A percentile compares a stretch with the other conserved stretches of the same genome.
These are phyloP conservation scores for Aspergillus fumigatiaffinis DNA, from an alignment of 2,329 filamentous ascomycete species.

Conservation along the genomic window DNA sequence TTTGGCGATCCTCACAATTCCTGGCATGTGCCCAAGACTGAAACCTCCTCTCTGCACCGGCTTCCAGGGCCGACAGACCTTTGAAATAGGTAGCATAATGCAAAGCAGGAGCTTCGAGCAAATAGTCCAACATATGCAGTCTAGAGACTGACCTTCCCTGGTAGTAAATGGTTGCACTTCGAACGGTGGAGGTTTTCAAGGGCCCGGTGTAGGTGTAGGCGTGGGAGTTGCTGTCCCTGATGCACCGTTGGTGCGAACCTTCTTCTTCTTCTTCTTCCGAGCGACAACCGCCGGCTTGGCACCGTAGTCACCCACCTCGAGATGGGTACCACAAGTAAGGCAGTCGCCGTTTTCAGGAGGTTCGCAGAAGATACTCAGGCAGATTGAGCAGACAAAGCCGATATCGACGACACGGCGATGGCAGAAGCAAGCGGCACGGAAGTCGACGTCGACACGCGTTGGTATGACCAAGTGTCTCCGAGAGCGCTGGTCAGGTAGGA, in stretches of 20 bases:
- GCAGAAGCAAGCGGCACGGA: slow-evolving; percentile 97
- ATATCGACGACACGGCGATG: slow-evolving; percentile 86
- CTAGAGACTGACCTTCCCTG: neutral
- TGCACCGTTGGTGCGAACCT: slow-evolving; percentile 47
- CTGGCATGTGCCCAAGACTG: neutral
- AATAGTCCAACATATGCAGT: neutral
- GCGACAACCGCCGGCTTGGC: slow-evolving; percentile 71
- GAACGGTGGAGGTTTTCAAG: slow-evolving; percentile 15
- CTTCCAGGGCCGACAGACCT: neutral
- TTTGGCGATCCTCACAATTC: neutral
- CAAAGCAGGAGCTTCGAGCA: neutral
- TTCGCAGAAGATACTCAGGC: slow-evolving; percentile 86
- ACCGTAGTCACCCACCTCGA: slow-evolving; percentile 73
- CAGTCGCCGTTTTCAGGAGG: slow-evolving; percentile 64
- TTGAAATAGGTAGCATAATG: neutral
- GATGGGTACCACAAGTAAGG: slow-evolving; percentile 75
- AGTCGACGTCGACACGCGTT: slow-evolving; percentile 83
- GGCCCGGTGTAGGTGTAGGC: slow-evolving; percentile 46
- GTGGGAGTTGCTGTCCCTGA: slow-evolving; percentile 58
- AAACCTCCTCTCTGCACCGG: neutral
- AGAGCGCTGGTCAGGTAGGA: slow-evolving; percentile 68
- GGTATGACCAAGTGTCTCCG: slow-evolving; percentile 68
- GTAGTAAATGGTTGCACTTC: neutral
- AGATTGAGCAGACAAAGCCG: slow-evolving; percentile 94
- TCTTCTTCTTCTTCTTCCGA: slow-evolving; percentile 72